phyloP scores from a whole-genome alignment of 768 basidiomycete species.

The Pholiota molesta region DNA sequence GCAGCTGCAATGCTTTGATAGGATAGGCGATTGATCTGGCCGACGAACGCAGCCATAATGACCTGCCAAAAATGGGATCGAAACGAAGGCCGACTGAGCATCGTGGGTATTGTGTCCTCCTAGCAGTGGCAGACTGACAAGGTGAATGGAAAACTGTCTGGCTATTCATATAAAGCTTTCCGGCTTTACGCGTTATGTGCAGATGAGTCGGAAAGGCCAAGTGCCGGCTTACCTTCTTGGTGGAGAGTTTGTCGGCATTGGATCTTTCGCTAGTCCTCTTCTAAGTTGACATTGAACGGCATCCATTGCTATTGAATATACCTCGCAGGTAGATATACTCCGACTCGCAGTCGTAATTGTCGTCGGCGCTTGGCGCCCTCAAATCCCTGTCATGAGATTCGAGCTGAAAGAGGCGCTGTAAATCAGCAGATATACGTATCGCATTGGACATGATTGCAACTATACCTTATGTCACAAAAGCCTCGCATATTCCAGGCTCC shows the following conservation, averaged over 20 bases:
- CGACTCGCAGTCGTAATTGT: no score
- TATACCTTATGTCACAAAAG: no score
- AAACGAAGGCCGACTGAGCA: not conserved
- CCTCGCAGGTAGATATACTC: no score
- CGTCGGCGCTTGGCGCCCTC: no score
- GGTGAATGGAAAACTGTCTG: not conserved
- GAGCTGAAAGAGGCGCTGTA: no score
- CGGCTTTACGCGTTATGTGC: not conserved
- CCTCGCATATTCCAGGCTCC: no score
- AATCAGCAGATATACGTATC: no score
- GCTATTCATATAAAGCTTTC: not conserved
- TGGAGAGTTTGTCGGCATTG: not conserved
- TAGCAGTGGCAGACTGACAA: not conserved
- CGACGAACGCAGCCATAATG: not conserved
- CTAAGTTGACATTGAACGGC: no score
- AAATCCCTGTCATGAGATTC: no score
- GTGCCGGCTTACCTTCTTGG: not conserved
- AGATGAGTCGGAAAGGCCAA: not conserved
- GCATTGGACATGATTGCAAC: no score
- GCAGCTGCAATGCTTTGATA: slow-evolving; percentile 10
- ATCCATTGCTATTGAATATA: no score
- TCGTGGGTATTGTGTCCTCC: not conserved
- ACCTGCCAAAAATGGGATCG: not conserved
- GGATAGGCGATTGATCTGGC: not conserved
- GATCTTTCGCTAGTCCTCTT: not conserved